phyloP scores from a whole-genome alignment of 2,329 filamentous ascomycete genomes.

The Penicillium paneum region DNA sequence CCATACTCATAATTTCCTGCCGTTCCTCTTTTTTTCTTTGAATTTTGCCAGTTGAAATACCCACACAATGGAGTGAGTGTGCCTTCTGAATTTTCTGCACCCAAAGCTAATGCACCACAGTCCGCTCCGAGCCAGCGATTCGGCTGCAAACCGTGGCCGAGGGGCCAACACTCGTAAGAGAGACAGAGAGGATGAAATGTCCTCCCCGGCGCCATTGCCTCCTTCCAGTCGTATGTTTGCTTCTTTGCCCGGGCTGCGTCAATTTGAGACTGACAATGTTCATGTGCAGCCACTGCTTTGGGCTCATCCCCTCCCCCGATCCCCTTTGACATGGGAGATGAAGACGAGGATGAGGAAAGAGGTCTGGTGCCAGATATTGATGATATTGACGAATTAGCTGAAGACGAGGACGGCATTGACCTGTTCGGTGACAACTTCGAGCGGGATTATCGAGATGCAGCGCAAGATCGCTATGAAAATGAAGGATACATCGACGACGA shows the following conservation, averaged over 20 bases:
- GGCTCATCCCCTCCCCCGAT: conserved; percentile 60
- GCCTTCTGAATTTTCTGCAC: conserved; percentile 1
- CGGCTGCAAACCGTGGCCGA: conserved; percentile 75
- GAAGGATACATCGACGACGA: conserved; percentile 63
- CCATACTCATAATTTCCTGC: neutral
- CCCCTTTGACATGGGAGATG: conserved; percentile 48
- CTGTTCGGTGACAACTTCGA: conserved; percentile 67
- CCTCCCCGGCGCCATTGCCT: conserved; percentile 55
- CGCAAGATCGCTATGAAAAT: conserved; percentile 52
- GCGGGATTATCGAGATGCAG: conserved; percentile 55
- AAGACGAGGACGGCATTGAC: conserved; percentile 68
- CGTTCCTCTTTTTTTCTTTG: neutral
- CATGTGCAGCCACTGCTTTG: conserved; percentile 20
- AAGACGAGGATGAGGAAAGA: conserved; percentile 53
- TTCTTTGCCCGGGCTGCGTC: conserved; percentile 8
- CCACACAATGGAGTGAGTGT: conserved; percentile 34
- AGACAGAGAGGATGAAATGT: conserved; percentile 61
- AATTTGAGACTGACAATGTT: conserved; percentile 9
- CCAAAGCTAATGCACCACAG: conserved; percentile 15
- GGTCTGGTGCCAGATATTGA: conserved; percentile 62
- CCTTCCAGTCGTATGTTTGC: conserved; percentile 60
- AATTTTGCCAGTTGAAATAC: conserved; percentile 9
- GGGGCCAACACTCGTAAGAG: conserved; percentile 59
- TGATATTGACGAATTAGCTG: conserved; percentile 65
- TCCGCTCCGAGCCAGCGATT: conserved; percentile 74